Evolutionary conservation across 441 rosid species (phyloP).

Genomic region (Populus hybrid): DNA sequence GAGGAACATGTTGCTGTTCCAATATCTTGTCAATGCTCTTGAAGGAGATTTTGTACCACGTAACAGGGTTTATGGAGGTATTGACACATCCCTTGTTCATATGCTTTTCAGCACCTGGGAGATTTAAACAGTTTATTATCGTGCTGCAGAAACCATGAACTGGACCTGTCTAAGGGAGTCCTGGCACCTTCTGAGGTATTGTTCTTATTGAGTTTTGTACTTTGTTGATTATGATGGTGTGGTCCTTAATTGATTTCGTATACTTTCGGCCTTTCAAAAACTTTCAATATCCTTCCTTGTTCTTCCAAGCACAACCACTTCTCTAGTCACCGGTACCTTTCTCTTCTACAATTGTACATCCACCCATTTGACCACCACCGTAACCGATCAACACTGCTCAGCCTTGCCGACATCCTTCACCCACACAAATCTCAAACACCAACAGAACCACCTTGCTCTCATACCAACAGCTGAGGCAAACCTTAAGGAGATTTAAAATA

Average conservation of each 20-base stretch:
- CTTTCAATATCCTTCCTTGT: not conserved
- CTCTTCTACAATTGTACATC: too few species aligned
- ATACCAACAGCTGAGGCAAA: too few species aligned
- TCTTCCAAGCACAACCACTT: not conserved
- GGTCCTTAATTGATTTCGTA: not conserved
- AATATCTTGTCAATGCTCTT: conserved; percentile 68
- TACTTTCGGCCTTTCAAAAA: not conserved
- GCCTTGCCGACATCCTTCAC: too few species aligned
- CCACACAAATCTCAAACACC: too few species aligned
- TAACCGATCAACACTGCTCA: too few species aligned
- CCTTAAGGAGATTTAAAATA: too few species aligned
- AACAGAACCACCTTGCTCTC: too few species aligned
- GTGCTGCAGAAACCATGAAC: conserved; percentile 64
- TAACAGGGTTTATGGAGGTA: conserved; percentile 51
- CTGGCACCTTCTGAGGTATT: conserved; percentile 25
- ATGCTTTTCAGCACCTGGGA: not conserved
- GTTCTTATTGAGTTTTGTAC: not conserved
- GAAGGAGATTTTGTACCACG: conserved; percentile 61
- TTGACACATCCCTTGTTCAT: conserved; percentile 10
- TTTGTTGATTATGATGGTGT: not conserved
- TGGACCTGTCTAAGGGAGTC: conserved; percentile 71
- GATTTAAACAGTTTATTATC: conserved; percentile 6
- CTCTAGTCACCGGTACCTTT: too few species aligned
- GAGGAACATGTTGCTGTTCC: conserved; percentile 62
- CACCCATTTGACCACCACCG: too few species aligned